Evolutionary conservation across 345 rosid genomes (phyloP), one percentile per base, ranked within the genome.

Genomic region (Pistacia integerrima): DNA sequence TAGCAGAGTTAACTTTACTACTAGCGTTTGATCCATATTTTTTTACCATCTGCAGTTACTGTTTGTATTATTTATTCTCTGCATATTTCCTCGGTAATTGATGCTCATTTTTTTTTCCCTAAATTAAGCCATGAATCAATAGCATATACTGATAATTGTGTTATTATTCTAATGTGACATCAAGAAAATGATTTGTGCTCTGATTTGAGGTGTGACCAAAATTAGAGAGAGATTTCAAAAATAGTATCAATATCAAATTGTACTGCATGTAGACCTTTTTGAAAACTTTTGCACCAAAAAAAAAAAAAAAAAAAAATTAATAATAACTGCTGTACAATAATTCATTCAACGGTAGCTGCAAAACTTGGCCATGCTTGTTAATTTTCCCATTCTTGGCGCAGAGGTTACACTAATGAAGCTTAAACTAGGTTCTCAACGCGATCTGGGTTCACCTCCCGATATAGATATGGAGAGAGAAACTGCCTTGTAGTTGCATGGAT

Each of bases 391-490:
- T 69, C 55, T 28, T 66, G 22, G 35, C 76, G 86, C 88, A 92
- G 97, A 94, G 82, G 78, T 92, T 33, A 94, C 97, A 11, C 81
- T 94, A 44, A 66, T 90, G 70, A 94, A 88, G 94, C 96, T 94
- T 52, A 91, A 86, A 79, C 73, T 73, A 63, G 98, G 98, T 64
- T 90, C 97, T 76, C 89, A 77, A 59, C 83, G 84, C 1, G 86
- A 73, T 14, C 67, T 58, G 28, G 69, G 36, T 80, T 22, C 74
- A 0, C 64, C 74, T 3, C 22, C 65, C 1, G 72, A 49, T 67
- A 80, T 56, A 13, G 49, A 35, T 17, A 54, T 59, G 44, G 83
- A 62, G 18, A 69, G 28, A 28, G 85, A 79, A 55, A 51, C 57
- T 38, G 80, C 74, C 74, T 59, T 72, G 56, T 76, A 64, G 30